Evolutionary conservation across 2,329 filamentous ascomycete species (phyloP), one percentile per base, ranked within the genome.

Genomic region (Trichoderma pleuroti): DNA sequence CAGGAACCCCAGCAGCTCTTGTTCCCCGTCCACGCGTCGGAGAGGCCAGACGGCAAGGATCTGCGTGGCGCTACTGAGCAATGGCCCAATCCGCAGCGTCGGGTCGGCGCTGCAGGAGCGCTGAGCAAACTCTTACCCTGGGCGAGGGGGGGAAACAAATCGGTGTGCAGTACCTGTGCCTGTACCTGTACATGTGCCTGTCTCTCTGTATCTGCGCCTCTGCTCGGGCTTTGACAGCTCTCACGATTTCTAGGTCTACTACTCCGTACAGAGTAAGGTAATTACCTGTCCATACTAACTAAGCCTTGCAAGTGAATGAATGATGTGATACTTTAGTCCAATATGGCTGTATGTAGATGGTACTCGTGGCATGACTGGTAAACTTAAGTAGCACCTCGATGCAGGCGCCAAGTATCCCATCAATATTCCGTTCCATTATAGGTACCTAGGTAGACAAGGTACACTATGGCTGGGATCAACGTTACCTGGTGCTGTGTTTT

Each of bases 1-100:
- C 62, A 65, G 28, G 42, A 65, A 42, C 62, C 42, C 42, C 39
- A 49, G 39, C 46, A 18, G 62, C 32, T 39, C 34, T n/a, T 49
- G 12, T 14, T 6, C 39, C n/a, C 21, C n/a, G 26, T 39, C 60
- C 68, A 59, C 60, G 18, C 60, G 60, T 70, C 68, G 60, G 68
- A 57, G 57, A 65, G 28, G 52, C 60, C 59, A 64, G 49, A 59
- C 11, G 49, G 49, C 68, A 70, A 64, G 56, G 56, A 56, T 62
- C 70, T 39, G 56, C 66, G 56, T 61, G 36, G 56, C 66, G n/a
- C 56, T 60, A 52, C 54, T 21, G 21, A 69, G 60, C 49, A 67
- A 24, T 26, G 70, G 70, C 34, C 61, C 59, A 69, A 69, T 61
- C 70, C 70, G 65, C 52, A 65, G 65, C 65, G 54, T 64, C 60